These are phyloP conservation scores for Stephanodiscus triporus DNA, from an alignment of 108 stramenopile species.

Conservation along the genomic window DNA sequence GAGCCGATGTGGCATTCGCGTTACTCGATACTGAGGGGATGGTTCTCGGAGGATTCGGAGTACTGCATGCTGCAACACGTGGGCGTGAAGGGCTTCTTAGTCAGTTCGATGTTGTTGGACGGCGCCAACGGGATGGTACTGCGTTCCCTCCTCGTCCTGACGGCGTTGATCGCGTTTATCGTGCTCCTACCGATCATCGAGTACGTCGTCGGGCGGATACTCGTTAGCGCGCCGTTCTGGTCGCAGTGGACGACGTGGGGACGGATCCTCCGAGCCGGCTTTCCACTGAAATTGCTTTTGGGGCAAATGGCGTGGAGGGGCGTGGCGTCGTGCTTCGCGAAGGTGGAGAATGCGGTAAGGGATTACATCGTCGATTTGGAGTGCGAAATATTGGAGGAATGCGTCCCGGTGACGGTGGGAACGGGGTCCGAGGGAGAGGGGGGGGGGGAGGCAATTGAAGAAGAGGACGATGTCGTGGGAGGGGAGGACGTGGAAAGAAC, in stretches of 20 bases:
- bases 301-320: conserved; percentile 76
- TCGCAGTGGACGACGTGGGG: conserved; percentile 69
- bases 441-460: conserved; percentile 20
- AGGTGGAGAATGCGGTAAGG: conserved; percentile 55
- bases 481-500: neutral
- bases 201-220: conserved; percentile 49
- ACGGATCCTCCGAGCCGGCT: conserved; percentile 72
- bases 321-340: conserved; percentile 47
- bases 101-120: conserved; percentile 63
- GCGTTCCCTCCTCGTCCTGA: conserved; percentile 42
- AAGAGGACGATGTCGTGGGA: conserved; percentile 1
- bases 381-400: conserved; percentile 72
- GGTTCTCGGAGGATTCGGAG: conserved; percentile 72
- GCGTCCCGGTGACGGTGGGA: conserved; percentile 69
- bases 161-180: conserved; percentile 39
- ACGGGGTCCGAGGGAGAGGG: conserved; percentile 15
- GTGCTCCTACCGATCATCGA: conserved; percentile 70
- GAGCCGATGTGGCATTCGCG: conserved; percentile 89
- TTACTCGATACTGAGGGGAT: conserved; percentile 69
- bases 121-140: conserved; percentile 52
- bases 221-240: conserved; percentile 74
- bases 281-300: conserved; percentile 83
- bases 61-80: conserved; percentile 72
- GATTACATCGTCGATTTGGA: conserved; percentile 78
- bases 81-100: conserved; percentile 62